Conservation (phyloP, 495 filamentous ascomycete species). For the Hyaloscypha hepaticicola region DNA sequence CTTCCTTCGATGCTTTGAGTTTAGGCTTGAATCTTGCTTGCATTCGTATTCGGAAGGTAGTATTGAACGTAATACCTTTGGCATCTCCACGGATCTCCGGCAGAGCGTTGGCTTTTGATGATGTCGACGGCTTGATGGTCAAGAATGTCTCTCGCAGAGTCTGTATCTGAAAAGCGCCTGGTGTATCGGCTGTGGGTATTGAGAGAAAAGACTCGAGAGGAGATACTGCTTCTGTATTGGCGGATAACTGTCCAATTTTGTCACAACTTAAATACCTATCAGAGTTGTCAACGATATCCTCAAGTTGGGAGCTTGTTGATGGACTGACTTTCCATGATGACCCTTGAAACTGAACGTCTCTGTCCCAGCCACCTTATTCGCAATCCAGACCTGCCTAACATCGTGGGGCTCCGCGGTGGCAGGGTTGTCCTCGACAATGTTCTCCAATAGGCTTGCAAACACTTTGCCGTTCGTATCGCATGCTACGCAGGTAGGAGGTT, state of each 20-base stretch:
- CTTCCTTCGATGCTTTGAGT: constrained; percentile 72
- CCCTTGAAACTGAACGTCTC: constrained; percentile 82
- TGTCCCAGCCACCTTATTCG: constrained; percentile 77
- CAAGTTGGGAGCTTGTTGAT: neutral
- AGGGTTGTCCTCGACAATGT: constrained; percentile 76
- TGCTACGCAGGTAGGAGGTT: constrained; percentile 67
- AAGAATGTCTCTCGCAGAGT: constrained; percentile 63
- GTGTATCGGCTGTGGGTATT: constrained; percentile 61
- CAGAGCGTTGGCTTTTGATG: constrained; percentile 40
- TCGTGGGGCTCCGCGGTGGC: constrained; percentile 87
- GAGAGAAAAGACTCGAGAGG: constrained; percentile 78
- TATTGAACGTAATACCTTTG: constrained; percentile 65
- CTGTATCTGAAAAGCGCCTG: constrained; percentile 67
- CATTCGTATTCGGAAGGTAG: constrained; percentile 83
- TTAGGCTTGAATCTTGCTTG: constrained; percentile 90
- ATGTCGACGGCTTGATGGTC: constrained; percentile 46
- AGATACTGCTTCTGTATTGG: constrained; percentile 75
- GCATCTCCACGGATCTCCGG: constrained; percentile 80
- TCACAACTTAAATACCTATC: constrained; percentile 74
- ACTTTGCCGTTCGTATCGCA: constrained; percentile 83
- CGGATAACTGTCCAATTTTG: constrained; percentile 73
- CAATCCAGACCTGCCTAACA: constrained; percentile 93
- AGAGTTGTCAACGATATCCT: constrained; percentile 44
- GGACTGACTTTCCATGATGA: constrained; percentile 73
- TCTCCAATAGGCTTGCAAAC: constrained; percentile 76